Evolutionary conservation across 768 basidiomycete genomes (phyloP).

Genomic region (Strobilomyces confusus): DNA sequence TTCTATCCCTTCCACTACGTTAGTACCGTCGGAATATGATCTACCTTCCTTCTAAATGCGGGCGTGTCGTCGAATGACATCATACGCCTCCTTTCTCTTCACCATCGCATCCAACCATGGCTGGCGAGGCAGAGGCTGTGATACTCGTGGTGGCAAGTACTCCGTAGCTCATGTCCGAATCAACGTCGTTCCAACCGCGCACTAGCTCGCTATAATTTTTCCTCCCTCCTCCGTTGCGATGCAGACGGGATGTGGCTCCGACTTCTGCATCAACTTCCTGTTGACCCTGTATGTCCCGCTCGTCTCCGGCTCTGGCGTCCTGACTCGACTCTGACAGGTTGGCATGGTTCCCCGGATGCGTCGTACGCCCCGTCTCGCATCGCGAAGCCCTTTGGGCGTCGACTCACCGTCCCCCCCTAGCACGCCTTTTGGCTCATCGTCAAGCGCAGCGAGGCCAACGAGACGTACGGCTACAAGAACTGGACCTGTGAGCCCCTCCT

Average conservation of each 20-base stretch:
- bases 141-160: constrained; percentile 12
- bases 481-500: constrained; percentile 21
- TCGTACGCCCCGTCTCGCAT: constrained; percentile 32
- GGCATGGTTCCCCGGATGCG: constrained; percentile 65
- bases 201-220: constrained; percentile 68
- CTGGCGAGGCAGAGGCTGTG: constrained; percentile 7
- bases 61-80: constrained; percentile 22
- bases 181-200: neutral
- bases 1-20: neutral
- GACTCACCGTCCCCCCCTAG: constrained; percentile 23
- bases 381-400: neutral
- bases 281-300: constrained; percentile 63
- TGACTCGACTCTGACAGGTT: constrained; percentile 38
- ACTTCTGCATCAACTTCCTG: constrained; percentile 76
- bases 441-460: constrained; percentile 76
- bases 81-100: constrained; percentile 7
- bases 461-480: constrained; percentile 31
- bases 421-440: constrained; percentile 88
- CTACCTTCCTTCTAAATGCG: constrained; percentile 18
- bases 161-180: accelerated
- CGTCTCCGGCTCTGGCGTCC: neutral
- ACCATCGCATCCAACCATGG: constrained; percentile 11
- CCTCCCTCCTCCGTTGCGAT: constrained; percentile 75
- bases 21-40: neutral
- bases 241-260: constrained; percentile 76